phyloP scores from a whole-genome alignment of 176 grass and related monocot genomes.

The Paspalum notatum region DNA sequence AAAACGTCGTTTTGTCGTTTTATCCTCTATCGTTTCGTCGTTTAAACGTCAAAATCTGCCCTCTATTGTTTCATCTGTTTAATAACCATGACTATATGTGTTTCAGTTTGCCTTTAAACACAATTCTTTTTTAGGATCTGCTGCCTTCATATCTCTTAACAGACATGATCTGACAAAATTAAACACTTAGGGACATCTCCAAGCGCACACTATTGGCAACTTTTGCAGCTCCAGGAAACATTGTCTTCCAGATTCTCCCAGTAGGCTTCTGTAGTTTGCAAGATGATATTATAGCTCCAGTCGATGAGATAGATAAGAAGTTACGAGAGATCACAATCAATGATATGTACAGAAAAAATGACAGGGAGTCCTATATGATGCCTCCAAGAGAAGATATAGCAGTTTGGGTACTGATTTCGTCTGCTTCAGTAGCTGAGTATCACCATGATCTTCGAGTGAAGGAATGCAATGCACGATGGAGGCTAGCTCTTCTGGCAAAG shows the following conservation, averaged over 20 bases:
- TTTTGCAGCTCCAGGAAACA: conserved; percentile 56
- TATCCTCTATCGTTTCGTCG: too few species aligned
- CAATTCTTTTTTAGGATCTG: conserved; percentile 10
- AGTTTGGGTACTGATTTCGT: conserved; percentile 83
- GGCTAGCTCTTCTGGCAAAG: conserved; percentile 68
- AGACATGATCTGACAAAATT: conserved; percentile 13
- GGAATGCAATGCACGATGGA: conserved; percentile 63
- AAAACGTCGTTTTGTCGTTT: too few species aligned
- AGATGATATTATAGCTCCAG: conserved; percentile 47
- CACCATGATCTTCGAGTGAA: conserved; percentile 57
- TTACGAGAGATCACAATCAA: conserved; percentile 38
- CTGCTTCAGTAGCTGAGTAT: conserved; percentile 65
- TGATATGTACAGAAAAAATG: conserved; percentile 34
- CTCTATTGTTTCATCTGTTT: too few species aligned
- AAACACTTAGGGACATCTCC: conserved; percentile 60
- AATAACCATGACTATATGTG: conserved; percentile 3
- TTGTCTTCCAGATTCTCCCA: conserved; percentile 74
- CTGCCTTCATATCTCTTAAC: conserved; percentile 35
- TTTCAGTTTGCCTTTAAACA: conserved; percentile 29
- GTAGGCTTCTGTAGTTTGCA: conserved; percentile 66
- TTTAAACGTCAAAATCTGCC: too few species aligned
- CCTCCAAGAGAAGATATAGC: conserved; percentile 64
- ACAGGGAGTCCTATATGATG: conserved; percentile 31
- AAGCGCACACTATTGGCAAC: conserved; percentile 41
- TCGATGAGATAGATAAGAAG: conserved; percentile 49